Base-by-base conservation (phyloP, 345 rosid species). In the Nasturtium officinale region DNA sequence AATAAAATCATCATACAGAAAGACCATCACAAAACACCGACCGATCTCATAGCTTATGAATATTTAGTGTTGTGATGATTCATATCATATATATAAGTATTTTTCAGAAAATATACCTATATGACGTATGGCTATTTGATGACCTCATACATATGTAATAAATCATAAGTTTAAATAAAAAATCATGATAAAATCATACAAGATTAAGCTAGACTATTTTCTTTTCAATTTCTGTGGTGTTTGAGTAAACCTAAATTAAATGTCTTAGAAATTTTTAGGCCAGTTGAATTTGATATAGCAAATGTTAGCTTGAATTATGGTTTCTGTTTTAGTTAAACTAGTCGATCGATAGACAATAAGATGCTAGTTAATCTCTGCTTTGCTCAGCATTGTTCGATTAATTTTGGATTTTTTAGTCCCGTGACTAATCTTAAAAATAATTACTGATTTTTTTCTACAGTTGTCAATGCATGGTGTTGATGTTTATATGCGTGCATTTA, bases 101-200 rank as follows among this genome's bases (percentile, higher is more conserved):
- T 56, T 18, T n/a, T 10, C 2, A n/a, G 7, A 21, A 51, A 30
- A 47, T 18, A 37, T 26, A 57, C 48, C 4, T 56, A 35, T n/a
- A n/a, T n/a, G n/a, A 17, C 38, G 56, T 28, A 42, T 43, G 67
- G 62, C 29, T 61, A 51, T 51, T 50, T 50, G 78, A 67, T 74
- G 77, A 73, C 61, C 38, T 59, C 37, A 38, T 59, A 50, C 61
- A 67, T 74, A 59, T 58, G 73, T 59, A 50, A 67, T 40, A 50
- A 33, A 59, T 40, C 30, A 20, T 3, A n/a, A 29, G 12, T 61
- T 13, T 18, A 20, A 72, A 45, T 74, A 5, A 25, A 25, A 37
- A 17, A 1, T 40, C 16, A 13, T 12, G 30, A 17, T 3, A 60
- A 60, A 37, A 15, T 29, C 53, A 59, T 7, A 25, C 13, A 48